Evolutionary conservation across 306 rosid species (phyloP).

Genomic region (Macrotyloma uniflorum): DNA sequence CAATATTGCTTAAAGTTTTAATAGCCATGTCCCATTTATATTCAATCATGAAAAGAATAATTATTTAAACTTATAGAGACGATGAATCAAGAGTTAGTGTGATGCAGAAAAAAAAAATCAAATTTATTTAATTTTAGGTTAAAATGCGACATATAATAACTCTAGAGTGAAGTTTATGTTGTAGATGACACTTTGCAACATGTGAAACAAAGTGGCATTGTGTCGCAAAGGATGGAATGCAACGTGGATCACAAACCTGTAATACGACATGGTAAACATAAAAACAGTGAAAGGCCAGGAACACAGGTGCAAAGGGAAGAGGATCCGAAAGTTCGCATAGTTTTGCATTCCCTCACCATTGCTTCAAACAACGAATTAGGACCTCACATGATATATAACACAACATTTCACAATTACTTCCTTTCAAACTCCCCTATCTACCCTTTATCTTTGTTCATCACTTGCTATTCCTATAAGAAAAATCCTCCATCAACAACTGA

Average conservation of each 20-base stretch:
- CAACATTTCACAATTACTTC: background rate
- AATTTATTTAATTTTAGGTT: no score
- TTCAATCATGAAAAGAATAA: no score
- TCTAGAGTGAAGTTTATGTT: no score
- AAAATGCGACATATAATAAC: no score
- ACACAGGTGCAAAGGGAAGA: slow-evolving; percentile 12
- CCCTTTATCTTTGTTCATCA: background rate
- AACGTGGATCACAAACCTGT: background rate
- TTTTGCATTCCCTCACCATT: slow-evolving; percentile 35
- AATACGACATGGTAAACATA: background rate
- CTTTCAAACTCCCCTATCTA: background rate
- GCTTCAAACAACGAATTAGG: slow-evolving; percentile 18
- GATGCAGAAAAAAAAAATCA: no score
- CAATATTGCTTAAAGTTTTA: no score
- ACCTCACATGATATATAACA: background rate
- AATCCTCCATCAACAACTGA: background rate
- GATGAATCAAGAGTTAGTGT: no score
- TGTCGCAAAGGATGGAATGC: background rate
- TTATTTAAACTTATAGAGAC: no score
- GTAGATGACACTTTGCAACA: no score
- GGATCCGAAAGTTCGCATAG: slow-evolving; percentile 47
- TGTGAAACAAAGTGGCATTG: no score
- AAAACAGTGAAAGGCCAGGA: background rate
- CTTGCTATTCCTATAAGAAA: background rate
- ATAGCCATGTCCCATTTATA: no score